phyloP scores from a whole-genome alignment of 2,329 filamentous ascomycete species.

The Colletotrichum sansevieriae region DNA sequence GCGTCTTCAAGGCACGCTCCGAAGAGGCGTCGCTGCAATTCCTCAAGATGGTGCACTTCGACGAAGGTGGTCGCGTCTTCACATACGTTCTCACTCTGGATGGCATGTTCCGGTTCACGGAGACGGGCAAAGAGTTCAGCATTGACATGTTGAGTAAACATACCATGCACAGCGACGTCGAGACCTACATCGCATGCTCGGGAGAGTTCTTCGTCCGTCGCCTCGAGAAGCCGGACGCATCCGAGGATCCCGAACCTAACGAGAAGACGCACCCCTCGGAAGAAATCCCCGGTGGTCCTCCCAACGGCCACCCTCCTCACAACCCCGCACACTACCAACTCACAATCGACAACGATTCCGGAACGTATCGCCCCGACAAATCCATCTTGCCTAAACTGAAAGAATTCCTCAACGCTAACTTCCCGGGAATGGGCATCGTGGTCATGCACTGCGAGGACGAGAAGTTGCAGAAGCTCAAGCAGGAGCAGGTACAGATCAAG shows the following conservation, averaged over 20 bases:
- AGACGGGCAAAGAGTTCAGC: conserved; percentile 95
- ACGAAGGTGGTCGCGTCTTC: conserved; percentile 87
- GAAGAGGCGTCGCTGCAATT: conserved; percentile 82
- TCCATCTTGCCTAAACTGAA: conserved; percentile 79
- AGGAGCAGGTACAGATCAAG: conserved; percentile 80
- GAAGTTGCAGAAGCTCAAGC: conserved; percentile 79
- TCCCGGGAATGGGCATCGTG: conserved; percentile 81
- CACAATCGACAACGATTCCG: conserved; percentile 94
- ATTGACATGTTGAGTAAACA: conserved; percentile 95
- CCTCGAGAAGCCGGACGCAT: conserved; percentile 63
- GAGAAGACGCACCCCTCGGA: conserved; percentile 66
- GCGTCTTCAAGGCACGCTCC: conserved; percentile 74
- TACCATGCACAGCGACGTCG: conserved; percentile 96
- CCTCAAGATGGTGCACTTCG: conserved; percentile 87
- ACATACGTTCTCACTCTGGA: conserved; percentile 94
- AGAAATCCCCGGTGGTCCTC: conserved; percentile 62
- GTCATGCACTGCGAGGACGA: conserved; percentile 85
- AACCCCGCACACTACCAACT: conserved; percentile 80
- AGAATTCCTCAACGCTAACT: conserved; percentile 76
- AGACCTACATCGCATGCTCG: conserved; percentile 89
- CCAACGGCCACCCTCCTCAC: conserved; percentile 56
- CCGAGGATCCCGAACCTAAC: conserved; percentile 57
- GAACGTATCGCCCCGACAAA: conserved; percentile 91
- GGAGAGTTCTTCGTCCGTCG: conserved; percentile 93
- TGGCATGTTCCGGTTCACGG: conserved; percentile 88